Evolutionary conservation across 83 land plant species (phyloP).

Genomic region (Picea abies): DNA sequence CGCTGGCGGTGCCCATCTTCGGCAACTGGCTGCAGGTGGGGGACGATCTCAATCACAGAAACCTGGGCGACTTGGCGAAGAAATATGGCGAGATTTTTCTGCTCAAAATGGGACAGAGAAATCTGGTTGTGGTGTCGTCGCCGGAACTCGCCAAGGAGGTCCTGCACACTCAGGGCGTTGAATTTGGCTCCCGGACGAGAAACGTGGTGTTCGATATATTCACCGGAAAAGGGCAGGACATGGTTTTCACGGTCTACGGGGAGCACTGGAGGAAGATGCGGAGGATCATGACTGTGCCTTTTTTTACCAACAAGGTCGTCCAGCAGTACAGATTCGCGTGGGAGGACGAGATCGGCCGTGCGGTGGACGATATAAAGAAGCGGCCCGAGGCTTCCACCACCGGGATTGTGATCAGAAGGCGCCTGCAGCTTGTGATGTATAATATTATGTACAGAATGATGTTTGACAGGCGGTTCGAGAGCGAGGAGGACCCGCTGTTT

Average conservation of each 20-base stretch:
- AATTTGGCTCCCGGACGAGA: conserved; percentile 42
- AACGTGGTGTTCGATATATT: conserved; percentile 50
- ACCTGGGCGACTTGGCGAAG: conserved; percentile 29
- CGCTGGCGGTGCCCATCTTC: conserved; percentile 31
- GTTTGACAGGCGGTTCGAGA: conserved; percentile 23
- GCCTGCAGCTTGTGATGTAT: conserved; percentile 24
- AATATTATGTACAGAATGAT: conserved; percentile 25
- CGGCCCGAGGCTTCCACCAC: conserved; percentile 10
- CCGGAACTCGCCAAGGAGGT: conserved; percentile 50
- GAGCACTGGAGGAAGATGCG: conserved; percentile 55
- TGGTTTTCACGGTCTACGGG: conserved; percentile 50
- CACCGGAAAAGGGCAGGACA: conserved; percentile 55
- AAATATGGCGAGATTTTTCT: conserved; percentile 43
- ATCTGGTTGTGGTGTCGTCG: conserved; percentile 40
- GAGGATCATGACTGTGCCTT: conserved; percentile 50
- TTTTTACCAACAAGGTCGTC: conserved; percentile 52
- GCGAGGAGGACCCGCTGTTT: conserved; percentile 20
- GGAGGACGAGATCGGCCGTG: conserved; percentile 36
- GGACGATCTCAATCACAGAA: conserved; percentile 49
- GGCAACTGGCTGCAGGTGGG: conserved; percentile 61
- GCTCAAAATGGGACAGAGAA: conserved; percentile 44
- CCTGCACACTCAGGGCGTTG: conserved; percentile 49
- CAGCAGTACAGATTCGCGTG: conserved; percentile 38
- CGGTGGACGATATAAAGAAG: conserved; percentile 21
- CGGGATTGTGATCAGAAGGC: conserved; percentile 24